phyloP scores from a whole-genome alignment of 225 moss, liverwort and hornwort species.

The Sphagnum tenellum region DNA sequence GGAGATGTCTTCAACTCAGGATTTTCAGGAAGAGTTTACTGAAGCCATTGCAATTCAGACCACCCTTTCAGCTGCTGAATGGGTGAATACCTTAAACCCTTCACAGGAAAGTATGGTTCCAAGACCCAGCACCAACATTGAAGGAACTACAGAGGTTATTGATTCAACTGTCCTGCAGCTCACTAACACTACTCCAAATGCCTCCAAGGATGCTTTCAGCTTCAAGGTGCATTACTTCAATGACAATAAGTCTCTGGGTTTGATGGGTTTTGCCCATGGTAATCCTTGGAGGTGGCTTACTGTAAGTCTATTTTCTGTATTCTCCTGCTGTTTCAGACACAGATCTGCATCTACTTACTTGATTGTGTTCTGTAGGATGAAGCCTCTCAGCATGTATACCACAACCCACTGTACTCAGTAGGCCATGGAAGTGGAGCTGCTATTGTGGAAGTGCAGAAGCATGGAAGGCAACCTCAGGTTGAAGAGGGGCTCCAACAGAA shows the following conservation, averaged over 20 bases:
- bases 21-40: slow-evolving; percentile 35
- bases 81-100: background rate
- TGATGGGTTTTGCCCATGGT: too few relatives aligned
- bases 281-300: background rate
- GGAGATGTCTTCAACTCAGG: slow-evolving; percentile 24
- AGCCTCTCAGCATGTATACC: background rate
- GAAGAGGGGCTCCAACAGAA: slow-evolving; percentile 15
- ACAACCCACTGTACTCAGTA: background rate
- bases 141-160: slow-evolving; percentile 18
- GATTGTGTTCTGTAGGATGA: background rate
- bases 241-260: too few relatives aligned
- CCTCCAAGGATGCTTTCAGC: slow-evolving; percentile 45
- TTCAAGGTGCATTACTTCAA: slow-evolving; percentile 16
- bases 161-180: slow-evolving; percentile 17
- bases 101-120: background rate
- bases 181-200: slow-evolving; percentile 26
- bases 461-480: slow-evolving; percentile 10
- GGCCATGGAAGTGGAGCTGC: slow-evolving; percentile 8
- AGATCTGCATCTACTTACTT: background rate
- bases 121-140: slow-evolving; percentile 9
- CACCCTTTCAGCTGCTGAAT: slow-evolving; percentile 17
- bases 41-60: slow-evolving; percentile 37
- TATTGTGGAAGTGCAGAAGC: slow-evolving; percentile 13
- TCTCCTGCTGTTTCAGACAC: background rate
- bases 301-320: slow-evolving; percentile 6